Conservation (phyloP, 225 moss, liverwort and hornwort genomes). For the Climacium dendroides region DNA sequence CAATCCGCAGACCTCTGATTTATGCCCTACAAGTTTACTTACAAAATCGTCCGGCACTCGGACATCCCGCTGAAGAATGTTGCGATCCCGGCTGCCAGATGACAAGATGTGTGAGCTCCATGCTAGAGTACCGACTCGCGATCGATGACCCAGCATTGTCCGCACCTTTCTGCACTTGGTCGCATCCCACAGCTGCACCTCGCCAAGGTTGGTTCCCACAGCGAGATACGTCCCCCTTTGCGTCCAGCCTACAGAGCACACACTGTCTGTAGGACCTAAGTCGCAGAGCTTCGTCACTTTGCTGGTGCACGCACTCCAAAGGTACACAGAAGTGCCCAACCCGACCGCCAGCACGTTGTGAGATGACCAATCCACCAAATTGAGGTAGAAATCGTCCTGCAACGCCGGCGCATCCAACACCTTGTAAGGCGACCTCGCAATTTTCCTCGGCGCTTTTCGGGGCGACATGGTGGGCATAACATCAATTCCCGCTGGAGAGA, state of each 20-base stretch:
- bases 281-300: conserved; percentile 98
- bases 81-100: conserved; percentile 88
- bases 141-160: conserved; percentile 86
- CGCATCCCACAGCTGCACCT: conserved; percentile 99
- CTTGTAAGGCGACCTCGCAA: conserved; percentile 96
- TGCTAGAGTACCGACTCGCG: conserved; percentile 81
- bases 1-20: conserved; percentile 94
- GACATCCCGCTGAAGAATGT: conserved; percentile 90
- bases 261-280: conserved; percentile 70
- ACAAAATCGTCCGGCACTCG: conserved; percentile 78
- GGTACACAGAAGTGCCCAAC: conserved; percentile 89
- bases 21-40: conserved; percentile 80
- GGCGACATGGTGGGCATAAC: conserved; percentile 55
- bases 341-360: conserved; percentile 95
- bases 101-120: conserved; percentile 91
- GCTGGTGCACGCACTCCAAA: conserved; percentile 96
- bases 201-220: conserved; percentile 86
- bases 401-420: conserved; percentile 98
- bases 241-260: conserved; percentile 95
- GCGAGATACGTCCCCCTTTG: conserved; percentile 90
- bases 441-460: conserved; percentile 77
- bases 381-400: conserved; percentile 97
- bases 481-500: conserved; percentile 54
- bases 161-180: conserved; percentile 74
- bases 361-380: conserved; percentile 98